A percentile compares a stretch with the other conserved stretches of the same genome.
Evolutionary conservation across 129 eudicot genomes (phyloP).

Genomic region (Erigeron canadensis): DNA sequence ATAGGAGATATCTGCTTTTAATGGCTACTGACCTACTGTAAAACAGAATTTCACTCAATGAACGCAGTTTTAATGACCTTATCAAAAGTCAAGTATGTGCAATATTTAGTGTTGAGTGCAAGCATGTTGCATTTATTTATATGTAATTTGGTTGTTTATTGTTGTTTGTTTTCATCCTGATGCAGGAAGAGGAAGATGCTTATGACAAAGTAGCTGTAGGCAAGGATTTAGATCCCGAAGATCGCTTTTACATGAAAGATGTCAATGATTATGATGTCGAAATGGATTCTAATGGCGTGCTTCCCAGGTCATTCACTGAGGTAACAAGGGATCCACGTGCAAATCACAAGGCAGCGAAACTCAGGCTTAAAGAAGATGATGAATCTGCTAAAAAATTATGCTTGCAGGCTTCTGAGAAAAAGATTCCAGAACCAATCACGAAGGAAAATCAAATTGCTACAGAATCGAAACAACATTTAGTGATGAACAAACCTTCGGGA

Average conservation of each 20-base stretch:
- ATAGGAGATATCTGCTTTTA: no score
- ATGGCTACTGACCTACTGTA: no score
- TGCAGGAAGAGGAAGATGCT: constrained; percentile 88
- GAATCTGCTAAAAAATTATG: constrained; percentile 26
- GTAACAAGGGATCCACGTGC: constrained; percentile 75
- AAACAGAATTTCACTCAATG: no score
- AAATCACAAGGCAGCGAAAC: constrained; percentile 64
- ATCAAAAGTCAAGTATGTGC: not conserved
- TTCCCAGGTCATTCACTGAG: constrained; percentile 47
- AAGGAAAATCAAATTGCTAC: constrained; percentile 6
- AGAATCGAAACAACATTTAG: constrained; percentile 38
- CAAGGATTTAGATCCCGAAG: constrained; percentile 38
- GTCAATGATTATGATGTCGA: constrained; percentile 48
- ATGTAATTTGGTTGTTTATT: not conserved
- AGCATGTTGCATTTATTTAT: not conserved
- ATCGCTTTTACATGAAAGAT: constrained; percentile 56
- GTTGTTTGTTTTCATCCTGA: not conserved
- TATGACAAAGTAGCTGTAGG: constrained; percentile 83
- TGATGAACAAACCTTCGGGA: constrained; percentile 13
- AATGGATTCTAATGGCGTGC: constrained; percentile 40
- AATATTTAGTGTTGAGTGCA: not conserved
- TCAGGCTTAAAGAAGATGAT: constrained; percentile 79
- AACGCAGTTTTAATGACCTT: no score
- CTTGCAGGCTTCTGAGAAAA: constrained; percentile 32
- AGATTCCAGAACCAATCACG: constrained; percentile 1